phyloP scores from a whole-genome alignment of 2,329 filamentous ascomycete species.

The Mycogone perniciosa region DNA sequence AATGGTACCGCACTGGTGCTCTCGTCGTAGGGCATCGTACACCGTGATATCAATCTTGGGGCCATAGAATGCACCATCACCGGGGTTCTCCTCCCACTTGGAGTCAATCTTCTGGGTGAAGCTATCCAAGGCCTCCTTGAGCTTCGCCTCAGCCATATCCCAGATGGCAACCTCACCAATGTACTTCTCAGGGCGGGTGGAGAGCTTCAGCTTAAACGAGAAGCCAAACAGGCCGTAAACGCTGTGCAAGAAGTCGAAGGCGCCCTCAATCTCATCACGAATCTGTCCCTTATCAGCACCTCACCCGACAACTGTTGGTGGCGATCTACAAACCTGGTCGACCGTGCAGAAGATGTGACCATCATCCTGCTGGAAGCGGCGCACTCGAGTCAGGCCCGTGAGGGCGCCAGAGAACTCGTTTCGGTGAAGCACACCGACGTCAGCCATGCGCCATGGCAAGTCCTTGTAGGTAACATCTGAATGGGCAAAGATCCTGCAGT shows the following conservation, averaged over 20 bases:
- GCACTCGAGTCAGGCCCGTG: slow-evolving; percentile 82
- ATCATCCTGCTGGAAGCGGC: slow-evolving; percentile 94
- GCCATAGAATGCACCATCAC: slow-evolving; percentile 96
- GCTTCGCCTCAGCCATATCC: slow-evolving; percentile 77
- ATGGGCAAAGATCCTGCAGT: slow-evolving; percentile 82
- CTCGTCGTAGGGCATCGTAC: slow-evolving; percentile 75
- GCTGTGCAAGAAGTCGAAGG: slow-evolving; percentile 80
- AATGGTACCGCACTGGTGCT: slow-evolving; percentile 61
- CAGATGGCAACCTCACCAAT: slow-evolving; percentile 83
- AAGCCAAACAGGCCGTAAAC: slow-evolving; percentile 59
- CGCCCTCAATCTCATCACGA: slow-evolving; percentile 54
- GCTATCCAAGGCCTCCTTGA: slow-evolving; percentile 71
- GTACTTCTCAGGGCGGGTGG: slow-evolving; percentile 81
- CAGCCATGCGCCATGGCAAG: slow-evolving; percentile 84
- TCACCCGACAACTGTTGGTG: not conserved
- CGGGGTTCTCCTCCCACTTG: slow-evolving; percentile 85
- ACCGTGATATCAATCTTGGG: slow-evolving; percentile 98
- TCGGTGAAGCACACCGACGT: slow-evolving; percentile 91
- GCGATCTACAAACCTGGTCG: slow-evolving; percentile 25
- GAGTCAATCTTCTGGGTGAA: slow-evolving; percentile 59
- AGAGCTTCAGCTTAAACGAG: slow-evolving; percentile 89
- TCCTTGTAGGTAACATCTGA: slow-evolving; percentile 78
- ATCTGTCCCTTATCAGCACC: slow-evolving; percentile 21
- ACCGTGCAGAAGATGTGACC: slow-evolving; percentile 82
- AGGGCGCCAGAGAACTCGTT: slow-evolving; percentile 94